Percentiles rank a stretch among this genome's conserved stretches.
phyloP scores from a whole-genome alignment of 202 grass and related monocot species.

The Zizania palustris region DNA sequence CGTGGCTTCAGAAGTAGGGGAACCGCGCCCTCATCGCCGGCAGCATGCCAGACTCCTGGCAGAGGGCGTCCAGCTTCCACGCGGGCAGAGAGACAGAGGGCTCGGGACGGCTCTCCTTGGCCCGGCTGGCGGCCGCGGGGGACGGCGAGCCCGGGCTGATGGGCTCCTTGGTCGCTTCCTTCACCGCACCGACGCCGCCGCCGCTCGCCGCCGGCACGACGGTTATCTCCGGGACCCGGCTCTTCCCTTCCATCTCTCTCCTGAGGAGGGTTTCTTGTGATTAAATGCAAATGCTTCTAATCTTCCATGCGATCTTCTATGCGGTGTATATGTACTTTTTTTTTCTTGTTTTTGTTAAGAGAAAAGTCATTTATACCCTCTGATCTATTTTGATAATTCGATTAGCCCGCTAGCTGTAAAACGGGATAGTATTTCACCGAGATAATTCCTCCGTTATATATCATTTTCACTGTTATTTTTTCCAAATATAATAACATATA shows the following conservation, averaged over 20 bases:
- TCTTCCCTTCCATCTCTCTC: constrained; percentile 46
- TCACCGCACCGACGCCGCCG: background rate
- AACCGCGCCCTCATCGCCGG: constrained; percentile 54
- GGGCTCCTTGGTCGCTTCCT: constrained; percentile 46
- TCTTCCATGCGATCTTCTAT: background rate
- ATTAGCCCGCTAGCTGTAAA: no score
- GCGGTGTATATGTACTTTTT: no score
- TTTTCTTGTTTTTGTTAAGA: no score
- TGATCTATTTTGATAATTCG: no score
- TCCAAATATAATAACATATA: no score
- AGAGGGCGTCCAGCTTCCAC: constrained; percentile 94
- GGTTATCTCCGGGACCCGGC: constrained; percentile 40
- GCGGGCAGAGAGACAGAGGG: constrained; percentile 49
- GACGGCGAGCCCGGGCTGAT: constrained; percentile 49
- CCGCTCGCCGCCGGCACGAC: constrained; percentile 24
- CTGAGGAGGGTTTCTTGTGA: background rate
- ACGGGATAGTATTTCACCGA: no score
- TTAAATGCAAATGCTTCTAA: background rate
- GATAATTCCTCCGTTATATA: no score
- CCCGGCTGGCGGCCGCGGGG: background rate
- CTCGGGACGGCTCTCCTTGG: constrained; percentile 15
- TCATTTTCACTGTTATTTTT: no score
- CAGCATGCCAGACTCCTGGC: constrained; percentile 44
- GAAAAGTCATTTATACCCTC: no score
- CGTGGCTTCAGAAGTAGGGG: constrained; percentile 62